phyloP scores from a whole-genome alignment of 345 rosid species.

The Eucalyptus sp. region DNA sequence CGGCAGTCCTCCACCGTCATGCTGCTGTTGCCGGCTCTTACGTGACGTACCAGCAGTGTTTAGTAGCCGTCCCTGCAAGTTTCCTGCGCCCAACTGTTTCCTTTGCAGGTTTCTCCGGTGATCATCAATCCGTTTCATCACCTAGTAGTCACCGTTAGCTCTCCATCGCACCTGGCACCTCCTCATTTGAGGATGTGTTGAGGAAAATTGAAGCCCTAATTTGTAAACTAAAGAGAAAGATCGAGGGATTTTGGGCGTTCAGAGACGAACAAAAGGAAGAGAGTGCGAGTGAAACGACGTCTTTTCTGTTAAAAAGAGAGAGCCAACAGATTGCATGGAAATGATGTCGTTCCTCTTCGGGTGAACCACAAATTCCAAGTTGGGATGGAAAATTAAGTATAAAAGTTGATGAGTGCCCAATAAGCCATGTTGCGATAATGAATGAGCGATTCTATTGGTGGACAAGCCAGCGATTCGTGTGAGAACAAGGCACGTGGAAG shows the following conservation, averaged over 20 bases:
- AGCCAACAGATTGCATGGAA: not conserved
- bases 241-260: not conserved
- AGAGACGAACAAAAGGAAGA: not conserved
- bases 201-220: not conserved
- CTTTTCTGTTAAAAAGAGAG: not conserved
- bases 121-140: not conserved
- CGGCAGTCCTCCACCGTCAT: not conserved
- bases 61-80: not conserved
- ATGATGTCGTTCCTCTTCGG: not conserved
- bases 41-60: not conserved
- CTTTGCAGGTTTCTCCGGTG: not conserved
- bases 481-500: too few species aligned
- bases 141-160: not conserved
- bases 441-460: not conserved
- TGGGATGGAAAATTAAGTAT: not conserved
- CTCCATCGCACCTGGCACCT: not conserved
- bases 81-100: not conserved
- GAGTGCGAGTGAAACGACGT: not conserved
- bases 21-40: not conserved
- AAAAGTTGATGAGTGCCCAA: not conserved
- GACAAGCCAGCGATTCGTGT: not conserved
- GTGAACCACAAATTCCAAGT: not conserved
- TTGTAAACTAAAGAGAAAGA: not conserved
- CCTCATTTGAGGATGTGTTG: not conserved
- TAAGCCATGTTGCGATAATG: not conserved